Conservation (phyloP, 2,329 filamentous ascomycete species). For the Colletotrichum liaoningense region DNA sequence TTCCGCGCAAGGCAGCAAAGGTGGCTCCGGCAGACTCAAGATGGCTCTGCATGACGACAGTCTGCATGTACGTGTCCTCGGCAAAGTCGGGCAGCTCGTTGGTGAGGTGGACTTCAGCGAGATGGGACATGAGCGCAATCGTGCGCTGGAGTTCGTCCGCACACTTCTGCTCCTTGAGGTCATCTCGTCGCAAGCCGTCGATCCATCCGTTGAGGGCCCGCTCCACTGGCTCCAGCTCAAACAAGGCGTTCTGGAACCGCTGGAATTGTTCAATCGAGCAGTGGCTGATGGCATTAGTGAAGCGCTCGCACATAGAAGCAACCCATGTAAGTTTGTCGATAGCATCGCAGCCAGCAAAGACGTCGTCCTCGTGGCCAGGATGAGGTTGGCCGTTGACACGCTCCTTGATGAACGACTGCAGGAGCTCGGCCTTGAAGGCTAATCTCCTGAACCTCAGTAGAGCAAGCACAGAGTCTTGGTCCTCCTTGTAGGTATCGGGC, state of each 20-base stretch:
- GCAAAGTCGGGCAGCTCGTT: slow-evolving; percentile 78
- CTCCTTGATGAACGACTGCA: slow-evolving; percentile 84
- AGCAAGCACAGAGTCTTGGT: slow-evolving; percentile 88
- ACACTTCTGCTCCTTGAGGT: slow-evolving; percentile 86
- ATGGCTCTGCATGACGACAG: slow-evolving; percentile 81
- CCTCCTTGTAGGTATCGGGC: slow-evolving; percentile 83
- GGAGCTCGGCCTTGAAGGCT: slow-evolving; percentile 85
- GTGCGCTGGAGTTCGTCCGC: slow-evolving; percentile 84
- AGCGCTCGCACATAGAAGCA: slow-evolving; percentile 83
- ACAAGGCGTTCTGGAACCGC: slow-evolving; percentile 81
- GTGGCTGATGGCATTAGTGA: slow-evolving; percentile 82
- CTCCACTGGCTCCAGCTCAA: slow-evolving; percentile 93
- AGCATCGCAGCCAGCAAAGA: slow-evolving; percentile 83
- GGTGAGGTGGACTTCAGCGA: slow-evolving; percentile 83
- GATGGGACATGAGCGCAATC: slow-evolving; percentile 87
- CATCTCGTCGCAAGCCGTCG: slow-evolving; percentile 83
- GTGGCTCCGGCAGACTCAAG: slow-evolving; percentile 81
- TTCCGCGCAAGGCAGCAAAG: slow-evolving; percentile 70
- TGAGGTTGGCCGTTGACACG: slow-evolving; percentile 74
- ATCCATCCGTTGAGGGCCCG: slow-evolving; percentile 89
- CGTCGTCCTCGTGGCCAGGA: slow-evolving; percentile 79
- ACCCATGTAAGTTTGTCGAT: slow-evolving; percentile 90
- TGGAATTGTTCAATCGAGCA: slow-evolving; percentile 84
- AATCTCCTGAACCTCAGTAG: slow-evolving; percentile 89
- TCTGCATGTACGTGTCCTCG: slow-evolving; percentile 82